Conservation (phyloP, 495 filamentous ascomycete genomes). For the Aspergillus campestris region DNA sequence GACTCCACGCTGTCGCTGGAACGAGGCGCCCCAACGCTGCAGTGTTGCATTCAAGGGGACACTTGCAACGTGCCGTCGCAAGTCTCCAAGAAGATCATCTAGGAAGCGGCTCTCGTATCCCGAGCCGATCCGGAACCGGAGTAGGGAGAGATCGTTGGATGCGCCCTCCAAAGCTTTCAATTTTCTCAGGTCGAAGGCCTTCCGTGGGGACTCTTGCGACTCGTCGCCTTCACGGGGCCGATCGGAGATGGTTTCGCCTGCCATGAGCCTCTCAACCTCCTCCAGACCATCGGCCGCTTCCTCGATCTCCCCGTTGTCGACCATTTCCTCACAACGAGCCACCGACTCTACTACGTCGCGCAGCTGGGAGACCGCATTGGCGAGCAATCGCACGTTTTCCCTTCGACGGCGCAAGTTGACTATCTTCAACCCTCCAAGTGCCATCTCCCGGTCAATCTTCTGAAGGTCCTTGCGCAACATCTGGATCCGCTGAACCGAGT, state of each 20-base stretch:
- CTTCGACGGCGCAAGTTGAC: constrained; percentile 70
- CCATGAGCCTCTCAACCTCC: constrained; percentile 66
- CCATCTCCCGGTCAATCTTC: constrained; percentile 79
- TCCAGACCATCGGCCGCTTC: constrained; percentile 69
- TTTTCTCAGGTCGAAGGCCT: constrained; percentile 60
- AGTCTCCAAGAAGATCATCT: constrained; percentile 66
- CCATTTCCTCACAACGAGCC: constrained; percentile 65
- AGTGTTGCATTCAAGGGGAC: constrained; percentile 67
- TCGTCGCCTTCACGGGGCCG: constrained; percentile 16
- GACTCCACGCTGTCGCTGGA: constrained; percentile 54
- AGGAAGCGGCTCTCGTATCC: constrained; percentile 78
- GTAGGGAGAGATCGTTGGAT: constrained; percentile 59
- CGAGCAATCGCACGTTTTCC: constrained; percentile 78
- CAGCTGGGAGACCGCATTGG: constrained; percentile 75
- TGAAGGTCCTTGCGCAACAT: constrained; percentile 68
- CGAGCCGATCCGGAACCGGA: constrained; percentile 76
- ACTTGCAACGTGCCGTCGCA: constrained; percentile 71
- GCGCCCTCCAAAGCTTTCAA: constrained; percentile 77
- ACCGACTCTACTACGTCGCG: constrained; percentile 69
- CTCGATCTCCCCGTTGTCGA: constrained; percentile 74
- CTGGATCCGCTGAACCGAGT: constrained; percentile 83
- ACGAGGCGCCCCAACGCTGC: constrained; percentile 62
- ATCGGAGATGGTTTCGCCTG: constrained; percentile 47
- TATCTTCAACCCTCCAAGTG: constrained; percentile 75
- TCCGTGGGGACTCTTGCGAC: constrained; percentile 14